Base-by-base conservation (phyloP, 1,139 yeast genomes). In the Lodderomyces theae region DNA sequence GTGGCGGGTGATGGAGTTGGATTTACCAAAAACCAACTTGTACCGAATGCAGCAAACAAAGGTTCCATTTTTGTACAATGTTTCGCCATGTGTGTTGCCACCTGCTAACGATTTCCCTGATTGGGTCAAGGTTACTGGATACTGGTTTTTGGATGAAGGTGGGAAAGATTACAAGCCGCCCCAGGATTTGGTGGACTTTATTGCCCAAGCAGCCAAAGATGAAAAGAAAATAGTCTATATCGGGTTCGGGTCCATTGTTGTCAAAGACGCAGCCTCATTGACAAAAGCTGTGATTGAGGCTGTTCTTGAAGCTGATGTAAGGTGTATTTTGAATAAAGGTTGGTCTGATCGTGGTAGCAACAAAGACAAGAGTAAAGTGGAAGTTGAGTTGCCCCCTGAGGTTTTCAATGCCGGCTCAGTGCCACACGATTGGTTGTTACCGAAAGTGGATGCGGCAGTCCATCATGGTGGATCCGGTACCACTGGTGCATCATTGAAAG, bases 381-480 rank as follows among this genome's bases (percentile, higher is more conserved):
- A 82, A 48, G 59, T 80, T 15, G 76, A 67, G 23, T 61, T 87
- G n/a, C 96, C 96, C 0, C 66, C 71, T 0, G 80, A 81, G 48
- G 75, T 90, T 2, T 86, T 66, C 56, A 80, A 79, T 48, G 67
- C 86, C 10, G 92, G 92, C 4, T 60, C 82, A 10, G 71, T 87
- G 16, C 96, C 97, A 1, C 98, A 90, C 58, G 96, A 89, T 60
- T 92, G 97, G 97, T 66, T 90, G 34, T 90, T 90, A 61, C 86
- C 92, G 0, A 80, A 78, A 48, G 70, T 92, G 34, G 96, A 90
- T 62, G 97, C 92, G 0, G 96, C 95, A 0, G 96, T 90, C 4
- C 98, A 90, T 56, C 98, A 90, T 60, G 98, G 98, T 29, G 98
- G 98, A 0, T 85, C 96, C 0, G 98, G 98, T 1, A 88, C 97